Evolutionary conservation across 305 asterid genomes (phyloP).

Genomic region (Salvia sclarea): DNA sequence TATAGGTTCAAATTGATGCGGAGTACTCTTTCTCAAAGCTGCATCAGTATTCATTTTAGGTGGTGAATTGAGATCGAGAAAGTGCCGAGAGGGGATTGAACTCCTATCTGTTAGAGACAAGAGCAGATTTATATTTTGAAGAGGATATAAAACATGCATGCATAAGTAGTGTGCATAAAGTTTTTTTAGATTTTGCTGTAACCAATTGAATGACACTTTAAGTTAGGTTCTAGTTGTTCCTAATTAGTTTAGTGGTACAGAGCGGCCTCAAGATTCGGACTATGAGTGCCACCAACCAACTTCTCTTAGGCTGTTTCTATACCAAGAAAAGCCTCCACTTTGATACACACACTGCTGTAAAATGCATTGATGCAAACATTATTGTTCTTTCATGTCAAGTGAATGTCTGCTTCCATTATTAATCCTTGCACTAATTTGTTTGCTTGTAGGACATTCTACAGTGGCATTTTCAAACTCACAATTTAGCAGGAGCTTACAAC

Average conservation of each 20-base stretch:
- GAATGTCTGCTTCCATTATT: background rate
- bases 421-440: background rate
- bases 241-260: background rate
- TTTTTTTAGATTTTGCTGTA: slow-evolving; percentile 3
- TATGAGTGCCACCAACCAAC: background rate
- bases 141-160: slow-evolving; percentile 20
- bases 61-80: slow-evolving; percentile 56
- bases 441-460: slow-evolving; percentile 9
- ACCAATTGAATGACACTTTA: background rate
- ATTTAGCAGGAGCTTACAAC: slow-evolving; percentile 12
- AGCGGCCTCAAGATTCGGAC: background rate
- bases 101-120: slow-evolving; percentile 49
- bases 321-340: background rate
- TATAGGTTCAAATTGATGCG: slow-evolving; percentile 55
- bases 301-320: background rate
- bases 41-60: slow-evolving; percentile 44
- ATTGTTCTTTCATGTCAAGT: slow-evolving; percentile 1
- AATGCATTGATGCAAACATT: background rate
- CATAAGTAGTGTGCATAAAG: background rate
- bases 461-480: slow-evolving; percentile 13
- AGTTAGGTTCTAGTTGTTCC: background rate
- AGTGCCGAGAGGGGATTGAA: slow-evolving; percentile 39
- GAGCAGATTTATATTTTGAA: slow-evolving; percentile 31
- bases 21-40: slow-evolving; percentile 37
- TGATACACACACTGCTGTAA: background rate